phyloP scores from a whole-genome alignment of 225 moss, liverwort and hornwort genomes.

The Pleurozium schreberi region DNA sequence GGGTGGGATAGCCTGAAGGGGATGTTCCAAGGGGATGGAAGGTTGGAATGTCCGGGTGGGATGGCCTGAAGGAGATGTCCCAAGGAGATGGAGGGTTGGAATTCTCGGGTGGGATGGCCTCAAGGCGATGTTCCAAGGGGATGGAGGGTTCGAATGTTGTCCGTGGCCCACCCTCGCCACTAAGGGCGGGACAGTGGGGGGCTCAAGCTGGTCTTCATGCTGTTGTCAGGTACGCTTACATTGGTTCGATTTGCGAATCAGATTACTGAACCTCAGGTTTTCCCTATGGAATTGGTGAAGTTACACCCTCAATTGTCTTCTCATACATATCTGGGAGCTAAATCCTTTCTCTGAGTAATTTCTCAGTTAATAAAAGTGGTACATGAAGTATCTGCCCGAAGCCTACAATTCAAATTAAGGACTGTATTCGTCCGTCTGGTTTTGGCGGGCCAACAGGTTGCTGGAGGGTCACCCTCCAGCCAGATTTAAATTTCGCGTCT shows the following conservation, averaged over 20 bases:
- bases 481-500: slow-evolving; percentile 7
- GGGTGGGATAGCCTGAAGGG: too few relatives aligned
- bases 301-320: background rate
- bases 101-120: too few relatives aligned
- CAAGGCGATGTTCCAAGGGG: too few relatives aligned
- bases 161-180: too few relatives aligned
- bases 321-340: background rate
- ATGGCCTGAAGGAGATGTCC: too few relatives aligned
- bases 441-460: slow-evolving; percentile 15
- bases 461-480: slow-evolving; percentile 15
- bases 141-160: too few relatives aligned
- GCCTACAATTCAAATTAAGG: background rate
- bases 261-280: background rate
- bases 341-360: background rate
- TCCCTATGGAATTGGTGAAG: background rate
- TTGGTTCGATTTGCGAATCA: background rate
- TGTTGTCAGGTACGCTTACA: slow-evolving; percentile 15
- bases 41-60: too few relatives aligned
- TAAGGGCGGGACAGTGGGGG: too few relatives aligned
- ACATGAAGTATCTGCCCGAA: background rate
- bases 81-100: too few relatives aligned
- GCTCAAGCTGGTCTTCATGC: slow-evolving; percentile 10
- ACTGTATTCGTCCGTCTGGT: background rate
- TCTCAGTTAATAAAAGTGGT: background rate
- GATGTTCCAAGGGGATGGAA: too few relatives aligned